Evolutionary conservation across 2,329 filamentous ascomycete species (phyloP), one percentile per base, ranked within the genome.

Genomic region (Hypoxylon sp.): DNA sequence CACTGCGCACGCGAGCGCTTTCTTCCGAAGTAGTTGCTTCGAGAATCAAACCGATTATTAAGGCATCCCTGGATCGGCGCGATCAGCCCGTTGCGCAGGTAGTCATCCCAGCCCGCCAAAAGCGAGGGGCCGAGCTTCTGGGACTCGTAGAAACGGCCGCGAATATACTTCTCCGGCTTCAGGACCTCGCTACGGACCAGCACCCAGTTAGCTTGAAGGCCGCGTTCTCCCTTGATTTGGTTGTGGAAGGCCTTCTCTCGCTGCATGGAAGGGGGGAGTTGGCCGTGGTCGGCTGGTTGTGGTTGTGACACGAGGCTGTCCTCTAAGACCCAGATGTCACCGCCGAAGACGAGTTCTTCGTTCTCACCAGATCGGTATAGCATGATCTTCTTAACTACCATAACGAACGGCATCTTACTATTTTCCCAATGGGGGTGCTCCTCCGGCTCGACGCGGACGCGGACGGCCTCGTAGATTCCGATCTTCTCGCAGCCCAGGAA

Each of bases 61-160:
- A 88, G 78, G 52, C 82, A 82, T 3, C 79, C 75, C 59, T 81
- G 77, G 47, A 81, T 79, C 30, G 83, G 80, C 30, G 79, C 77
- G 26, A 85, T 73, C 34, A 76, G 71, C 41, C 79, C 79, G 15
- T 78, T 76, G 4, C 73, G 72, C 41, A 80, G 73, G 60, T 79
- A 80, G 4, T 72, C 74, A 1, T 69, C 71, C 8, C 59, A 68
- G 6, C 47, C n/a, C 3, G 77, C 76, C 41, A 83, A 78, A 55
- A 87, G 75, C 56, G 86, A 80, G 15, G 80, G 79, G 74, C 85
- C 82, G 34, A 88, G 77, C 60, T 80, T 78, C 59, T 81, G 75
- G n/a, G 83, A 83, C 15, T 85, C 82, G 75, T 88, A 87, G 75
- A 87, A 87, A n/a, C 85, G 79, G 52, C 85, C 85, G 59, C 80